Base-by-base conservation (phyloP, 2,329 filamentous ascomycete species). In the Diaporthe sp. region DNA sequence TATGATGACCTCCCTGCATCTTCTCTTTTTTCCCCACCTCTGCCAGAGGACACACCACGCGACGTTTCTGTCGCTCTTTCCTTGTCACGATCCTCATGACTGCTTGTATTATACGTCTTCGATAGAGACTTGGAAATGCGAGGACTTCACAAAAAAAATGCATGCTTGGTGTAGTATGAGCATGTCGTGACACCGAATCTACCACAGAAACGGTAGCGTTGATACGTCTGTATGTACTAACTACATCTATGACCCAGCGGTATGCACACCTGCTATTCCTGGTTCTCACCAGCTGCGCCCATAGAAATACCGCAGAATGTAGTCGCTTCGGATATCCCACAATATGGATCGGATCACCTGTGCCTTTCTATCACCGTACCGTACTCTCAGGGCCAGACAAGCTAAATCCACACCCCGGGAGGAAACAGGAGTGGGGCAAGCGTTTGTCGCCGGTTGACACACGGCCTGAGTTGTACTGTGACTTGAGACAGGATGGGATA, bases 31-130 rank as follows among this genome's bases (percentile, higher is more conserved):
- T 39, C 17, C 12, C 6, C 13, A 22, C 65, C 53, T 55, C 28
- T 15, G 46, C 13, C 65, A 39, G 22, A 53, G 22, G 65, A 68
- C 65, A 34, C 59, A 73, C 58, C 39, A 65, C 58, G 31, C 17
- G 58, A 53, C 58, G 34, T 37, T 46, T 28, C 25, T 37, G 25
- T 62, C 58, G 25, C 49, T 19, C 22, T 62, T 53, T 17, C 57
- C 44, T 62, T 62, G 19, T 72, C 49, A 72, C 44, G 44, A 62
- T 53, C 39, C 34, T 46, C 57, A 72, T 42, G 57, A 25, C 37
- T 53, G 57, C 44, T 6, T 72, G 70, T 72, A 62, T 62, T 17
- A 31, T 72, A 72, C 22, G 19, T 44, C 42, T 31, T 51, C 49
- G 12, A 19, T 59, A 61, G 57, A 34, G 19, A 62, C 34, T 31